Conservation (phyloP, 345 rosid species). For the Sonneratia caseolaris region DNA sequence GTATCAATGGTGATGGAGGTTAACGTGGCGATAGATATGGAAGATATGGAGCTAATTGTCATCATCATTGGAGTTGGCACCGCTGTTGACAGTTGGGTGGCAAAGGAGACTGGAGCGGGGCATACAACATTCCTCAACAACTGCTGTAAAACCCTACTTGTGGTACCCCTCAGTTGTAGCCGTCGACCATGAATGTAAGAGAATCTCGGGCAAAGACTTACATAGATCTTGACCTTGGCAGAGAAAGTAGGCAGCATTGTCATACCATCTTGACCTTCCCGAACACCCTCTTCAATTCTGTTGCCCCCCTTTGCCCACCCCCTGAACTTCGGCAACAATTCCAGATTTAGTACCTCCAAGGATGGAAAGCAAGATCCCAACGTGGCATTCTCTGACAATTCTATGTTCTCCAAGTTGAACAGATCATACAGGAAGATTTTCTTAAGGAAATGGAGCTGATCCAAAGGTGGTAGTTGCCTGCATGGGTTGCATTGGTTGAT, state of each 20-base stretch:
- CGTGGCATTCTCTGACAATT: background rate
- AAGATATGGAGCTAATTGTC: background rate
- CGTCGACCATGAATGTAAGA: background rate
- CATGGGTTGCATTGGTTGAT: background rate
- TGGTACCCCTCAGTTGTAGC: background rate
- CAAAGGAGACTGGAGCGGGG: background rate
- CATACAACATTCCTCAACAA: background rate
- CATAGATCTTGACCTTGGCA: background rate
- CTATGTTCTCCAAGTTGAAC: background rate
- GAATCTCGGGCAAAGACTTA: background rate
- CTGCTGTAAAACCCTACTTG: background rate
- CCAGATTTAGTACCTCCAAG: background rate
- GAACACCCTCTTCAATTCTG: background rate
- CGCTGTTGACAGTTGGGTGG: background rate
- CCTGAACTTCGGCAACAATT: background rate
- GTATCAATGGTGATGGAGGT: background rate
- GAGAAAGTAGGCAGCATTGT: background rate
- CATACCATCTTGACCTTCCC: background rate
- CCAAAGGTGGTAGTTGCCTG: background rate
- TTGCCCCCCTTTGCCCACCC: background rate
- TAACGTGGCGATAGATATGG: background rate
- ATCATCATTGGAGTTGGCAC: background rate
- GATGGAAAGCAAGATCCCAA: background rate
- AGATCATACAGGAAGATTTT: background rate
- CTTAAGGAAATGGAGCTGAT: slow-evolving; percentile 2